Percentiles rank a stretch among this genome's conserved stretches.
Conservation (phyloP, 1,284 basidiomycete species). For the Rhodotorula sp. region DNA sequence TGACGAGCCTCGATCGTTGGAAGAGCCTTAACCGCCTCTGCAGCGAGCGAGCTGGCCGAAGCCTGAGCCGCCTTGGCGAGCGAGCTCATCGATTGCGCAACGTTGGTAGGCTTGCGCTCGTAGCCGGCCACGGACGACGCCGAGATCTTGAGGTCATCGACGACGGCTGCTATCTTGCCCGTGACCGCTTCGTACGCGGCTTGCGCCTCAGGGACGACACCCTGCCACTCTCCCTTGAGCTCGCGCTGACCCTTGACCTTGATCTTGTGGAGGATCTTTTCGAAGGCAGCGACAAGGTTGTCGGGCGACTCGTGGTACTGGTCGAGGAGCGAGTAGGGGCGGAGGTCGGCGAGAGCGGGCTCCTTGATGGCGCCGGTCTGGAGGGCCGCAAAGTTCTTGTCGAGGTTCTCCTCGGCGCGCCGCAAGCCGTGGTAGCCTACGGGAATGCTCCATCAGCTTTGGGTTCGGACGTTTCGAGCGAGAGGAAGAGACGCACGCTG, state of each 20-base stretch:
- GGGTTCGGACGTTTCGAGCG: no score
- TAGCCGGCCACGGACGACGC: constrained; percentile 33
- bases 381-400: constrained; percentile 28
- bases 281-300: constrained; percentile 26
- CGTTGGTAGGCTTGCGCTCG: constrained; percentile 35
- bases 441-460: no score
- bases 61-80: constrained; percentile 25
- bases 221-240: constrained; percentile 42
- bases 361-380: constrained; percentile 36
- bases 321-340: constrained; percentile 28
- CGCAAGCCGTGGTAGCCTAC: constrained; percentile 41
- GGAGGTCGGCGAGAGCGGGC: constrained; percentile 24
- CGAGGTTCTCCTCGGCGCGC: constrained; percentile 38
- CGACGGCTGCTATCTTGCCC: constrained; percentile 24
- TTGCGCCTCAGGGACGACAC: constrained; percentile 37
- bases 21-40: constrained; percentile 9
- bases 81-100: constrained; percentile 28
- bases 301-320: constrained; percentile 26
- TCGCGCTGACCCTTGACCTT: constrained; percentile 33
- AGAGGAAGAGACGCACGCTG: constrained; percentile 14
- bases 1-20: constrained; percentile 19
- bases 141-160: constrained; percentile 27
- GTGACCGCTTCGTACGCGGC: constrained; percentile 37
- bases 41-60: constrained; percentile 27
- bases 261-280: constrained; percentile 31